phyloP scores from a whole-genome alignment of 371 early-diverging fungal species.

The Apophysomyces ossiformis region DNA sequence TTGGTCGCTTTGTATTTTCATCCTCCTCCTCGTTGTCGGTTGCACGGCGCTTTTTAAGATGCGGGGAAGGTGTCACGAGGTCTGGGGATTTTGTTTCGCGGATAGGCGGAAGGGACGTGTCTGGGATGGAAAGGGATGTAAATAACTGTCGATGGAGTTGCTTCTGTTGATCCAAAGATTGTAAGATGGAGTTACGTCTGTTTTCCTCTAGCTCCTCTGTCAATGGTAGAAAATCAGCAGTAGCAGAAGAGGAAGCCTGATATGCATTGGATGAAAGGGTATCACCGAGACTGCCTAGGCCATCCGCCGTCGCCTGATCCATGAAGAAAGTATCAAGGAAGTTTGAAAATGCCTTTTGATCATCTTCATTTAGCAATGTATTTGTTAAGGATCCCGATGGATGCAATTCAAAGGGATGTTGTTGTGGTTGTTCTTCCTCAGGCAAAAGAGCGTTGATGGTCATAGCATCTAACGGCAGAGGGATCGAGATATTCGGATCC shows the following conservation, averaged over 20 bases:
- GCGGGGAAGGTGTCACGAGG: slow-evolving; percentile 10
- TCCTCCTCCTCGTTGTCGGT: slow-evolving; percentile 10
- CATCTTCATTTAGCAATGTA: slow-evolving; percentile 40
- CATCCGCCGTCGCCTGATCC: slow-evolving; percentile 31
- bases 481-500: slow-evolving; percentile 22
- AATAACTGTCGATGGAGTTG: slow-evolving; percentile 29
- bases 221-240: neutral
- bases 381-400: neutral
- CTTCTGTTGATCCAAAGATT: slow-evolving; percentile 44
- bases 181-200: slow-evolving; percentile 39
- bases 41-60: slow-evolving; percentile 1
- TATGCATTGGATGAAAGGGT: neutral
- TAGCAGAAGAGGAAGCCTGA: neutral
- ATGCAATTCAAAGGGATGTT: neutral
- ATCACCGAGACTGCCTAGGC: neutral
- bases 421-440: neutral
- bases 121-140: slow-evolving; percentile 15
- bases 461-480: slow-evolving; percentile 22
- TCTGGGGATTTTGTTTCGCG: slow-evolving; percentile 7
- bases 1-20: slow-evolving; percentile 8
- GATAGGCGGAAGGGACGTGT: slow-evolving; percentile 16
- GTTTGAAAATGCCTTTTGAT: slow-evolving; percentile 45
- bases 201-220: slow-evolving; percentile 30
- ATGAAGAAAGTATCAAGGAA: slow-evolving; percentile 51
- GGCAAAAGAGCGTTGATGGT: slow-evolving; percentile 18